phyloP scores from a whole-genome alignment of 2,329 filamentous ascomycete genomes.

The Neonectria magnoliae region DNA sequence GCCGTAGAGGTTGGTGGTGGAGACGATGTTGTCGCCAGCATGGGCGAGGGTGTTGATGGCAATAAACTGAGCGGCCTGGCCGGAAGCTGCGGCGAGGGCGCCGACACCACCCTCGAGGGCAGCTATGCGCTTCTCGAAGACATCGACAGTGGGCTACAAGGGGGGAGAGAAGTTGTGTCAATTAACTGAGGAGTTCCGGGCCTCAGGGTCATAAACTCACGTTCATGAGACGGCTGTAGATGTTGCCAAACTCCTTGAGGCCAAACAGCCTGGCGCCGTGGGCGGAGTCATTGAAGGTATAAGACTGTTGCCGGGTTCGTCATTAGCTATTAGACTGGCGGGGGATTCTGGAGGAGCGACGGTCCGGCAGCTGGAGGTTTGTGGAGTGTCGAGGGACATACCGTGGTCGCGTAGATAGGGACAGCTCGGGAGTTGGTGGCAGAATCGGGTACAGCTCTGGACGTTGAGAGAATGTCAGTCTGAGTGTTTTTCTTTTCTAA shows the following conservation, averaged over 20 bases:
- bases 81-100: conserved; percentile 84
- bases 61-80: conserved; percentile 94
- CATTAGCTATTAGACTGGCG: not conserved
- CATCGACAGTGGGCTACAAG: conserved; percentile 86
- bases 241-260: conserved; percentile 97
- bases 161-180: not conserved
- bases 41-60: conserved; percentile 85
- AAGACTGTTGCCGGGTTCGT: conserved; percentile 68
- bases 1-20: conserved; percentile 90
- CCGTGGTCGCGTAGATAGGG: conserved; percentile 94
- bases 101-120: conserved; percentile 92
- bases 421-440: conserved; percentile 89
- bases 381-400: conserved; percentile 40
- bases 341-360: not conserved
- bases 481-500: conserved; percentile 6
- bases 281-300: conserved; percentile 92
- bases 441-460: conserved; percentile 81
- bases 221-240: conserved; percentile 97
- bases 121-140: conserved; percentile 96
- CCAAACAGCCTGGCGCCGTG: conserved; percentile 95
- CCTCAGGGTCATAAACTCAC: conserved; percentile 56
- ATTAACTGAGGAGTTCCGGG: not conserved
- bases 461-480: conserved; percentile 25
- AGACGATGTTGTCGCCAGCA: conserved; percentile 91
- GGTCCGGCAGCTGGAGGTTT: conserved; percentile 7